Conservation (phyloP, 164 flowering plant genomes). For the Aristolochia contorta region DNA sequence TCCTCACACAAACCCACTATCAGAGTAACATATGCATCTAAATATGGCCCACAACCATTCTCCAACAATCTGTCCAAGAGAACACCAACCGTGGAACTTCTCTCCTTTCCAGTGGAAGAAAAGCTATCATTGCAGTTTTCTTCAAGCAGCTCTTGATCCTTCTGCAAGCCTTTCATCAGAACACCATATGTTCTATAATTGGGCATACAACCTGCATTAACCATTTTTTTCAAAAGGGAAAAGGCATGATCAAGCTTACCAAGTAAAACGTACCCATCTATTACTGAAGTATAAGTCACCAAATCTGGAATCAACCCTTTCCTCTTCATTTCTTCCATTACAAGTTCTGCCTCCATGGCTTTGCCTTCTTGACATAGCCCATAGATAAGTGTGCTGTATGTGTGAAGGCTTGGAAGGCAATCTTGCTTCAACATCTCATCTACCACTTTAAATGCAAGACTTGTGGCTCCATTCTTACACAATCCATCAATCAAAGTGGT, state of each 20-base stretch:
- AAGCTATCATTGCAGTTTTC: constrained; percentile 26
- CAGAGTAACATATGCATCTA: constrained; percentile 42
- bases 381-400: constrained; percentile 52
- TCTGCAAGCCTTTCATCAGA: constrained; percentile 62
- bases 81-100: constrained; percentile 12
- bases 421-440: constrained; percentile 45
- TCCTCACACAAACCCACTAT: constrained; percentile 47
- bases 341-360: constrained; percentile 44
- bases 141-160: constrained; percentile 22
- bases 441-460: constrained; percentile 44
- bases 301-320: constrained; percentile 53
- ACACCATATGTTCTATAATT: constrained; percentile 54
- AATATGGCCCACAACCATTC: constrained; percentile 40
- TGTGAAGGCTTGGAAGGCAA: constrained; percentile 48
- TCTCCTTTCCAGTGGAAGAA: constrained; percentile 14
- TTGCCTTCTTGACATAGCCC: constrained; percentile 71
- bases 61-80: constrained; percentile 48
- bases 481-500: constrained; percentile 64
- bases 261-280: constrained; percentile 55
- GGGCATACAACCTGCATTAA: constrained; percentile 41
- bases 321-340: constrained; percentile 45
- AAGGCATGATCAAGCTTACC: constrained; percentile 59
- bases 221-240: constrained; percentile 41
- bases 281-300: constrained; percentile 52
- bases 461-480: constrained; percentile 43